Base-by-base conservation (phyloP, 768 basidiomycete genomes). In the Panellus pusillus region DNA sequence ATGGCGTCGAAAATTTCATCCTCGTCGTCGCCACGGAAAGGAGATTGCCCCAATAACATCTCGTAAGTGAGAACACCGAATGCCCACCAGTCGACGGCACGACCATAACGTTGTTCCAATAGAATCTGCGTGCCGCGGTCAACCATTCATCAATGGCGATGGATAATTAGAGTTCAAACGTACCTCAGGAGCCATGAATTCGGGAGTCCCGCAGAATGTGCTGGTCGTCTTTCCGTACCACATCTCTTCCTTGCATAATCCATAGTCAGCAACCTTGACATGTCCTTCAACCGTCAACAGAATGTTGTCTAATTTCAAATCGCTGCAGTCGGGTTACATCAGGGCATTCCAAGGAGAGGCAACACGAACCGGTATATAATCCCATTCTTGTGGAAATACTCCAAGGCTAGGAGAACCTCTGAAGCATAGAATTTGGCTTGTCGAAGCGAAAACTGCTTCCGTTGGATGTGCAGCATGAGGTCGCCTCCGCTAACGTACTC, bases 1-100 rank as follows among this genome's bases (percentile, higher is more conserved):
- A 99, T 98, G 37, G 97, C 97, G 70, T 99, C 97, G 68, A 98
- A 99, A 55, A 99, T 98, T 77, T 99, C 97, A 66, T 99, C 97
- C 70, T 98, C 97, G 62, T 98, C 97, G 63, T 99, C 97, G 52
- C 97, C 97, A 41, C 95, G 87, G 87, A 99, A 99, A 3, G 97
- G 97, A 5, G 97, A 98, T 73, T 98, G 97, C 42, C 97, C 97
- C 20, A 98, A 79, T 49, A 99, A 73, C 97, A 99, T 99, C 74
- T 99, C 97, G 68, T 99, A 99, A 20, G 90, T 98, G 63, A 99
- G 73, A 4, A 99, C 97, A 60, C 97, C 97, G 68, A 98, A 98
- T 12, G 97, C 97, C 97, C 97, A 99, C 97, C 97, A 99, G 68
- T 99, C 97, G 38, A 99, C 97, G 11, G 97, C 96, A 36, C 94